phyloP scores from a whole-genome alignment of 2,329 filamentous ascomycete species.

The Aspergillus vadensis region DNA sequence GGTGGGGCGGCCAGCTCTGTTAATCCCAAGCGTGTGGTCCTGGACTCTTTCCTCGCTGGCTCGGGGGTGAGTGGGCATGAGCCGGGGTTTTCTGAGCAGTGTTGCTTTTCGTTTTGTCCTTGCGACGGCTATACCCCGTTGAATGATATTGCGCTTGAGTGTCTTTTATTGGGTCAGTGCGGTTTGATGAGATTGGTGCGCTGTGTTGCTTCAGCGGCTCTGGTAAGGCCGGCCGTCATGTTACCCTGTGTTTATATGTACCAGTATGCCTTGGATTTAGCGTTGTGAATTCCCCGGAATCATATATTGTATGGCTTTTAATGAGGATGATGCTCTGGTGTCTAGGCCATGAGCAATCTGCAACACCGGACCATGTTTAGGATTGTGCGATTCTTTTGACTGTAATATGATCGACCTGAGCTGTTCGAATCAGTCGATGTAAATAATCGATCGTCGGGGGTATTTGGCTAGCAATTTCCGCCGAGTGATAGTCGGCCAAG shows the following conservation, averaged over 20 bases:
- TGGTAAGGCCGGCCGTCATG: constrained; percentile 7
- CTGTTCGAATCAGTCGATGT: neutral
- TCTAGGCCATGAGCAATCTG: neutral
- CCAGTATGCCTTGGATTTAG: constrained; percentile 18
- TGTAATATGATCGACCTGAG: no score
- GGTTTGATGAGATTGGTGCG: constrained; percentile 9
- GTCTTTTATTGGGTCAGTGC: constrained; percentile 1
- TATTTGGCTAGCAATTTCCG: neutral
- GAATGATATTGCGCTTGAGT: constrained; percentile 18
- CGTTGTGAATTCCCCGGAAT: constrained; percentile 9
- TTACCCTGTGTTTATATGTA: constrained; percentile 14
- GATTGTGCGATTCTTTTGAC: neutral
- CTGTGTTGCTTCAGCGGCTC: constrained; percentile 6
- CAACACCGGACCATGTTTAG: neutral
- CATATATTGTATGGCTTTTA: constrained; percentile 11
- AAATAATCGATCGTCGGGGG: neutral
- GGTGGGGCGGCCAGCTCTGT: constrained; percentile 12
- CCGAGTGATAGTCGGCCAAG: neutral
- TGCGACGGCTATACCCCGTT: constrained; percentile 24
- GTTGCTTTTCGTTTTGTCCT: constrained; percentile 14
- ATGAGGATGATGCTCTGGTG: constrained; percentile 11
- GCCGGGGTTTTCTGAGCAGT: constrained; percentile 6
- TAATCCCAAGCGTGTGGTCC: constrained; percentile 7
- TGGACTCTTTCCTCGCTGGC: constrained; percentile 21
- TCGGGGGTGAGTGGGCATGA: constrained; percentile 18